phyloP scores from a whole-genome alignment of 345 rosid species.

The Stellera chamaejasme region DNA sequence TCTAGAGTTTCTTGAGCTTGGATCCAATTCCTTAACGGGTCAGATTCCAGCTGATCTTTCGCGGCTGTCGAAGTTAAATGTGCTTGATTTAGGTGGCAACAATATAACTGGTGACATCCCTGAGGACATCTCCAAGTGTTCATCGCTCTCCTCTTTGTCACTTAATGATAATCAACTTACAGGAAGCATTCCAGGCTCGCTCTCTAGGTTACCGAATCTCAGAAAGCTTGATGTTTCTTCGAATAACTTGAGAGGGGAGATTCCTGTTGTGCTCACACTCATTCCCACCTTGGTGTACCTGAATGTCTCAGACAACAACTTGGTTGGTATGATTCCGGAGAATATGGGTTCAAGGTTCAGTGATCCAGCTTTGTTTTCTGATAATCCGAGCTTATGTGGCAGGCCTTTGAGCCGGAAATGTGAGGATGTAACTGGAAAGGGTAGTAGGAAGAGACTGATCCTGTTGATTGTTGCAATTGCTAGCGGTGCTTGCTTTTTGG shows the following conservation, averaged over 20 bases:
- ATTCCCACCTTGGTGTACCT: constrained; percentile 46
- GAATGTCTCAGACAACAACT: constrained; percentile 68
- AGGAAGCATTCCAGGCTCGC: constrained; percentile 54
- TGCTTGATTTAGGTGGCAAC: constrained; percentile 66
- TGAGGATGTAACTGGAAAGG: constrained; percentile 23
- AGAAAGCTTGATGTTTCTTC: constrained; percentile 58
- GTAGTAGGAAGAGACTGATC: constrained; percentile 47
- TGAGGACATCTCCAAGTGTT: constrained; percentile 37
- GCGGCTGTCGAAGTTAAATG: constrained; percentile 36
- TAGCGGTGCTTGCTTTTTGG: constrained; percentile 44
- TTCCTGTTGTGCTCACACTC: constrained; percentile 47
- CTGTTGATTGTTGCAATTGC: constrained; percentile 49
- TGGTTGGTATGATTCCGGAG: constrained; percentile 65
- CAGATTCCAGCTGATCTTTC: constrained; percentile 67
- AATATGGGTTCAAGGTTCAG: constrained; percentile 48
- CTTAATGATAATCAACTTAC: constrained; percentile 60
- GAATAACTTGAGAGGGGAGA: constrained; percentile 68
- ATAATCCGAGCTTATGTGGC: constrained; percentile 60
- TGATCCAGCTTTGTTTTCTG: constrained; percentile 47
- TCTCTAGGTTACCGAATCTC: constrained; percentile 52
- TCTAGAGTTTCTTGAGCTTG: constrained; percentile 72
- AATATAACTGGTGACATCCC: constrained; percentile 70
- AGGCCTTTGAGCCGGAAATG: constrained; percentile 54
- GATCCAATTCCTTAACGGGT: constrained; percentile 53
- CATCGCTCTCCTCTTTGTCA: constrained; percentile 38